Base-by-base conservation (phyloP, 2,329 filamentous ascomycete species). In the Cladosporium sp. region DNA sequence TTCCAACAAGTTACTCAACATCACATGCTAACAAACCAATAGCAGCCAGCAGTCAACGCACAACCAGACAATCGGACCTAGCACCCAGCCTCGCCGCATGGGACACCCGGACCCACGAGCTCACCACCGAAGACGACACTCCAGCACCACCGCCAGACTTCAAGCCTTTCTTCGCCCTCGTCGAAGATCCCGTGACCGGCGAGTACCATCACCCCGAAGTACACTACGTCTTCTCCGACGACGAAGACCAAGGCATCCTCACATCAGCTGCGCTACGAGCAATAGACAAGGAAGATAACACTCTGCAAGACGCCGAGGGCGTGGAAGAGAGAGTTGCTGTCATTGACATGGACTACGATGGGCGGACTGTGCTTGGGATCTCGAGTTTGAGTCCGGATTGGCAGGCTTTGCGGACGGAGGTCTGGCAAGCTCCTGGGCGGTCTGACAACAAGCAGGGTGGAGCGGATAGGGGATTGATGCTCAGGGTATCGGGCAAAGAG, bases 151-250 rank as follows among this genome's bases (percentile, higher is more conserved):
- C 57, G 15, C 36, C 57, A 68, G 80, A 77, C 80, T 94, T 96
- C 78, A 84, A 88, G 54, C 92, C 92, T 2, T 90, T 97, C 81
- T 97, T 97, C 82, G 90, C 92, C 0, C 83, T 97, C 51, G 84
- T 98, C 70, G 88, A 92, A 74, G 93, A 97, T 77, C 80, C 85
- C 12, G 85, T 87, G n/a, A 89, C 87, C 10, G 85, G 87, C 72
- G 87, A 91, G 55, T 91, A 92, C 68, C 85, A 92, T 73, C 93
- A 98, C 76, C 95, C 94, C 1, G 88, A 87, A 63, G 88, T 97
- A 1, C 92, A 94, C 80, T 98, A 98, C 80, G 86, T 98, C 74
- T 98, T 99, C 81, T 87, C 87, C 72, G 93, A 98, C 78, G 95
- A 98, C 78, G 93, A 97, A 75, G 90, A 93, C 57, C 55, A 60